Evolutionary conservation across 352 stramenopile genomes (phyloP), one percentile per base, ranked within the genome.

Genomic region (Phytophthora multivora): DNA sequence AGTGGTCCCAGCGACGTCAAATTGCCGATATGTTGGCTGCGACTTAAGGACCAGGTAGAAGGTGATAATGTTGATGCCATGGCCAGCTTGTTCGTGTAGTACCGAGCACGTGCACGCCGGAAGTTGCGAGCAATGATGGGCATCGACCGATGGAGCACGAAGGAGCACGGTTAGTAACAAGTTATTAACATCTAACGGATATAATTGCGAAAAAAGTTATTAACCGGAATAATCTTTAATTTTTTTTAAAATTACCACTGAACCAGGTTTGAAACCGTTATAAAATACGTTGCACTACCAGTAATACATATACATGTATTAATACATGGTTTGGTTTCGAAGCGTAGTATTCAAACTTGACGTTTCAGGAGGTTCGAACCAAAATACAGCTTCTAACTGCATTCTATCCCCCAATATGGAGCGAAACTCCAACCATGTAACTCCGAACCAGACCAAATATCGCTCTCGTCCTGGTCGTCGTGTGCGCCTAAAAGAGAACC

Each of bases 1-100:
- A 69, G 45, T n/a, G 76, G 52, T 0, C 78, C 82, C 26, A 91
- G 73, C 26, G 77, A 80, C 26, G 76, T 86, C 46, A 91, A 80
- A 69, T 89, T 80, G 13, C 69, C 65, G n/a, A 69, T 52, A 51
- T 6, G 13, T 33, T 45, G 21, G 42, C 23, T 33, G 19, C n/a
- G 9, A 36, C 11, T 51, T 19, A 12, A 2, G 31, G 43, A 47
- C 6, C 35, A 16, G 15, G 40, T 43, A 48, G 50, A 13, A 53
- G 51, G 19, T 47, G 46, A 42, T 18, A 39, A 12, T 30, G 57
- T 38, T 4, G 51, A 52, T 19, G 36, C 9, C 47, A 65, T 56
- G 19, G 35, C 5, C 7, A 51, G 35, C 5, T 41, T 46, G 15
- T 55, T 61, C n/a, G 40, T 38, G 15, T 23, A 11, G 43, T 45